Conservation (phyloP, 2,329 filamentous ascomycete species). For the Paecilomyces niveus region DNA sequence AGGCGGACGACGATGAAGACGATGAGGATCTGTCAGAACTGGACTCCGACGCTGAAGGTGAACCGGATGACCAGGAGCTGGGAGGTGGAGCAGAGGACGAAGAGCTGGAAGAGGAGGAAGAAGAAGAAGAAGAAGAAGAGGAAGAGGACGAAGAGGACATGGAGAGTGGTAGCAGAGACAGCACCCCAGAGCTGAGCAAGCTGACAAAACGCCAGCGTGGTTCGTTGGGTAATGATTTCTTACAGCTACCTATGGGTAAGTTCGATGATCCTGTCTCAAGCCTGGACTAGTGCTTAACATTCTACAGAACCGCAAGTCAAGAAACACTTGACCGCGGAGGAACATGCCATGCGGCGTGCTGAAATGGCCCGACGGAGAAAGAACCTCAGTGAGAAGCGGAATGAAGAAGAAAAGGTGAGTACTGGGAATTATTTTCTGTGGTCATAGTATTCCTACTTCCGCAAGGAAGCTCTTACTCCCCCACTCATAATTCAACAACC, state of each 20-base stretch:
- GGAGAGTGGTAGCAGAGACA: constrained; percentile 45
- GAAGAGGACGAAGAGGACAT: constrained; percentile 38
- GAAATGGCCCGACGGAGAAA: constrained; percentile 69
- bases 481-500: not conserved
- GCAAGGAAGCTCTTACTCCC: no score
- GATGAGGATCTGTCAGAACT: constrained; percentile 42
- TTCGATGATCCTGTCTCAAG: constrained; percentile 1
- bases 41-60: constrained; percentile 40
- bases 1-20: constrained; percentile 46
- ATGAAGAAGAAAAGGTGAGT: constrained; percentile 65
- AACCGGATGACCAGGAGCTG: constrained; percentile 42
- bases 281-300: constrained; percentile 10
- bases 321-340: constrained; percentile 65
- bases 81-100: constrained; percentile 25
- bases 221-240: constrained; percentile 46
- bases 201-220: constrained; percentile 63
- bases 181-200: constrained; percentile 58
- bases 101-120: constrained; percentile 28
- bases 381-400: constrained; percentile 69
- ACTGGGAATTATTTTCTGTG: not conserved
- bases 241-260: constrained; percentile 51
- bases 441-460: not conserved
- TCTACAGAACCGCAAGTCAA: constrained; percentile 59
- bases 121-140: constrained; percentile 36
- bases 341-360: constrained; percentile 64